Evolutionary conservation across 768 basidiomycete genomes (phyloP).

Genomic region (Gloeostereum incarnatum): DNA sequence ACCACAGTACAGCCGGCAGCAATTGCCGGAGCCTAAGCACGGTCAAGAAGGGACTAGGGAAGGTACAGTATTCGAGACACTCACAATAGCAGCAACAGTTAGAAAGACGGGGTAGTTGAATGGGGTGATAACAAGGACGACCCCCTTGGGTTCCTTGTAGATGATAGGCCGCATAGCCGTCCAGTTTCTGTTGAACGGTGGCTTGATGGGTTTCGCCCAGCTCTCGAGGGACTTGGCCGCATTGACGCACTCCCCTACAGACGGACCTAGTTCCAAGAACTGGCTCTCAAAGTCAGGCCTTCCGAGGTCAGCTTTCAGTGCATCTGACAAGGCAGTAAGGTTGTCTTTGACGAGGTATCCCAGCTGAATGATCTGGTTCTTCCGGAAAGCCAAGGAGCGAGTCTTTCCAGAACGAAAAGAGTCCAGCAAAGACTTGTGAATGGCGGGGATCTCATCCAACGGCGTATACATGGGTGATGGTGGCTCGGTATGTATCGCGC

Average conservation of each 20-base stretch:
- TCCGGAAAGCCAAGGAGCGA: constrained; percentile 1
- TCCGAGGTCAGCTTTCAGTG: constrained; percentile 54
- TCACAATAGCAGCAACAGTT: constrained; percentile 46
- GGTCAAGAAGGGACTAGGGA: constrained; percentile 15
- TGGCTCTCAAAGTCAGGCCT: constrained; percentile 50
- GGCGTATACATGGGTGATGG: constrained; percentile 1
- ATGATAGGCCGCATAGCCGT: constrained; percentile 53
- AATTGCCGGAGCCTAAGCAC: constrained; percentile 43
- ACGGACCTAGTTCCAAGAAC: constrained; percentile 17
- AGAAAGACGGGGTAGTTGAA: constrained; percentile 73
- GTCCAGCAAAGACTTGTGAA: constrained; percentile 2
- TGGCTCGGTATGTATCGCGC: too few relatives aligned
- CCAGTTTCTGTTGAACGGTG: constrained; percentile 11
- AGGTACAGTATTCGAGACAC: constrained; percentile 25
- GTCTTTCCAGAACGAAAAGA: constrained; percentile 2
- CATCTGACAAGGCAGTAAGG: constrained; percentile 42
- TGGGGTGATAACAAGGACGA: constrained; percentile 58
- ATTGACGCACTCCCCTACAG: background rate
- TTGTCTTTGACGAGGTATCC: constrained; percentile 73
- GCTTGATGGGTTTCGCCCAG: constrained; percentile 46
- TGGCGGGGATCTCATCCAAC: constrained; percentile 3
- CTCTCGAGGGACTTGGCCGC: constrained; percentile 24
- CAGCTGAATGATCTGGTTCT: constrained; percentile 61
- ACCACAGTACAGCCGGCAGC: constrained; percentile 69
- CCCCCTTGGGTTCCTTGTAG: constrained; percentile 71